A percentile compares a stretch with the other conserved stretches of the same genome.
phyloP scores from a whole-genome alignment of 1,284 basidiomycete genomes.

The Pyrrhoderma lamaoense region DNA sequence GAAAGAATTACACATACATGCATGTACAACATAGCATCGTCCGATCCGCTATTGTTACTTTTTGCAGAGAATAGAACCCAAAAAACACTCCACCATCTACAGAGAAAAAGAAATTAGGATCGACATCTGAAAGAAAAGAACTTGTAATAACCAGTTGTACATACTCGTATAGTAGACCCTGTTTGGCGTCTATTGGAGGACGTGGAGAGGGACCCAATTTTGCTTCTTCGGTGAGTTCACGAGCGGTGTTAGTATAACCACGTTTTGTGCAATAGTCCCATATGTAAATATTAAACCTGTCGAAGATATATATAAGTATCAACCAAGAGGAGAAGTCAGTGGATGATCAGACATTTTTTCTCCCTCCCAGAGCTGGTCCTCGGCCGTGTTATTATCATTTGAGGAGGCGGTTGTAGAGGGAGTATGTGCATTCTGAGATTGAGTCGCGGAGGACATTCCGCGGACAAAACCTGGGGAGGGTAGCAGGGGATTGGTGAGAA shows the following conservation, averaged over 20 bases:
- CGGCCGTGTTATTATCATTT: neutral
- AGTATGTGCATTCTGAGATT: conserved; percentile 6
- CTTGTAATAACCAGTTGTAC: conserved; percentile 28
- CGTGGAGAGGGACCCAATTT: conserved; percentile 48
- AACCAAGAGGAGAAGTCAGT: conserved; percentile 4
- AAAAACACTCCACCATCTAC: conserved; percentile 81
- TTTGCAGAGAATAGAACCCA: conserved; percentile 78
- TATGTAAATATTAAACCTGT: conserved; percentile 81
- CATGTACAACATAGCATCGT: conserved; percentile 64
- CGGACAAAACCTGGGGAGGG: neutral
- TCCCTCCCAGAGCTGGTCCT: conserved; percentile 38
- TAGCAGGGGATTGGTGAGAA: neutral
- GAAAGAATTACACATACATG: conserved; percentile 40
- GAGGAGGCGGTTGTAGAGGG: conserved; percentile 3
- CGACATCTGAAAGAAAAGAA: neutral
- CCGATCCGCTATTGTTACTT: conserved; percentile 50
- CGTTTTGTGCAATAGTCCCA: conserved; percentile 75
- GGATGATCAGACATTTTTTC: conserved; percentile 41
- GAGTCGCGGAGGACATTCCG: conserved; percentile 12
- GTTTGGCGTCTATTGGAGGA: conserved; percentile 73
- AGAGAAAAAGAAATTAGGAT: neutral
- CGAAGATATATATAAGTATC: conserved; percentile 6
- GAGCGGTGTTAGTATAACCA: conserved; percentile 63
- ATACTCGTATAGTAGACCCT: conserved; percentile 75
- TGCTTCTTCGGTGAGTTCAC: conserved; percentile 56